Percentiles rank a stretch among this genome's conserved stretches.
Evolutionary conservation across 78 protist species (phyloP).

Genomic region (Protostelium mycophagum): DNA sequence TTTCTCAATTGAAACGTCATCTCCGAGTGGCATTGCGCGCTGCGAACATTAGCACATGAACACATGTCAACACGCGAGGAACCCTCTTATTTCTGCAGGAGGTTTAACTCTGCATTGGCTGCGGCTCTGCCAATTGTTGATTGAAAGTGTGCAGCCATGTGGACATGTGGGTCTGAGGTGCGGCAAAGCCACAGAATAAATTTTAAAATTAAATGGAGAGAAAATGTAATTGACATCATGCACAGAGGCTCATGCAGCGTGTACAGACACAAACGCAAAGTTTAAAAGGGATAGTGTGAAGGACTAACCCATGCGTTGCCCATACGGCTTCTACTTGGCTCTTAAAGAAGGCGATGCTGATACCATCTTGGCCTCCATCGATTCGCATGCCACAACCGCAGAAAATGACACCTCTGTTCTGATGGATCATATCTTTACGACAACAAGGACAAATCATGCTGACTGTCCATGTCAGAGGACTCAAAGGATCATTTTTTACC

Average conservation of each 20-base stretch:
- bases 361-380: background rate
- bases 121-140: too few relatives aligned
- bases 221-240: too few relatives aligned
- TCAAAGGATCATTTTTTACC: background rate
- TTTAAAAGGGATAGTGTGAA: too few relatives aligned
- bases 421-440: background rate
- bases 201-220: too few relatives aligned
- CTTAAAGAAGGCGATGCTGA: background rate
- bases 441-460: background rate
- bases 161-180: background rate
- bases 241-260: too few relatives aligned
- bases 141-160: background rate
- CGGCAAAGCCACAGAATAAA: too few relatives aligned
- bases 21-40: background rate
- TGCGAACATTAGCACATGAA: too few relatives aligned
- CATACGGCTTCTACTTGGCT: background rate
- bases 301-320: too few relatives aligned
- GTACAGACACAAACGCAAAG: too few relatives aligned
- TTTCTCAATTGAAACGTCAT: background rate
- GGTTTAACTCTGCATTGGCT: too few relatives aligned
- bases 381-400: background rate
- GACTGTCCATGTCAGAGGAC: background rate
- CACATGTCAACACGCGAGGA: too few relatives aligned
- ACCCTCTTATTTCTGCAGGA: too few relatives aligned
- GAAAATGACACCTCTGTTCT: background rate